Conservation (phyloP, 345 rosid species). For the Physaria fendleri region DNA sequence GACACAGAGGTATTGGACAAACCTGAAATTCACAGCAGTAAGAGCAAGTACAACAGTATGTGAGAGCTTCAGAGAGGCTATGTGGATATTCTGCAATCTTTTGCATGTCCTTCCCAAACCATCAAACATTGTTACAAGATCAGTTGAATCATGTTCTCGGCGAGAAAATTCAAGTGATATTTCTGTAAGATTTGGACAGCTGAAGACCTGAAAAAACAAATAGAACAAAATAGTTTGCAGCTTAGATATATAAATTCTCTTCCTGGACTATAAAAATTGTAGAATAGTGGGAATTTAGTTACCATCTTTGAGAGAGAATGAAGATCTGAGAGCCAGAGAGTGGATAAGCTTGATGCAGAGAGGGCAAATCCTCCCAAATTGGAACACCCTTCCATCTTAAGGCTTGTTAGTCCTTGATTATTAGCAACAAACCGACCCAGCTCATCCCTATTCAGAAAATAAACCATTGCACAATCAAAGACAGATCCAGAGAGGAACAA, state of each 20-base stretch:
- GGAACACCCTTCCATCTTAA: constrained; percentile 95
- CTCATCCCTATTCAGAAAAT: constrained; percentile 58
- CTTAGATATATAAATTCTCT: neutral
- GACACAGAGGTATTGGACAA: constrained; percentile 7
- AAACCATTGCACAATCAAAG: constrained; percentile 7
- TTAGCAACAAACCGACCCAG: constrained; percentile 93
- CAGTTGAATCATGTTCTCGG: constrained; percentile 72
- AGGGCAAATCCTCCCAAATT: constrained; percentile 76
- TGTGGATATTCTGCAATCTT: constrained; percentile 72
- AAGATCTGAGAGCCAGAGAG: constrained; percentile 87
- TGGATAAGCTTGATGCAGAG: constrained; percentile 71
- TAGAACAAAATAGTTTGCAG: no score
- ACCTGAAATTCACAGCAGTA: constrained; percentile 81
- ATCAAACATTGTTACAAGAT: constrained; percentile 59
- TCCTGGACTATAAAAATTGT: neutral
- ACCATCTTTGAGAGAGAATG: constrained; percentile 78
- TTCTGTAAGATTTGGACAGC: constrained; percentile 79
- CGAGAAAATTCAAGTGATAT: constrained; percentile 77
- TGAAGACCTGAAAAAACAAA: constrained; percentile 50
- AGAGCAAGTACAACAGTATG: constrained; percentile 82
- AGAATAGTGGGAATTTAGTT: neutral
- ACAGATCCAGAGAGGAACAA: constrained; percentile 1
- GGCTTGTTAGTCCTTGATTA: constrained; percentile 64
- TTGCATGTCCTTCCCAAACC: constrained; percentile 71
- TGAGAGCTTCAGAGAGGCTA: constrained; percentile 77